Base-by-base conservation (phyloP, 2,329 filamentous ascomycete genomes). In the Peltaster fructicola region DNA sequence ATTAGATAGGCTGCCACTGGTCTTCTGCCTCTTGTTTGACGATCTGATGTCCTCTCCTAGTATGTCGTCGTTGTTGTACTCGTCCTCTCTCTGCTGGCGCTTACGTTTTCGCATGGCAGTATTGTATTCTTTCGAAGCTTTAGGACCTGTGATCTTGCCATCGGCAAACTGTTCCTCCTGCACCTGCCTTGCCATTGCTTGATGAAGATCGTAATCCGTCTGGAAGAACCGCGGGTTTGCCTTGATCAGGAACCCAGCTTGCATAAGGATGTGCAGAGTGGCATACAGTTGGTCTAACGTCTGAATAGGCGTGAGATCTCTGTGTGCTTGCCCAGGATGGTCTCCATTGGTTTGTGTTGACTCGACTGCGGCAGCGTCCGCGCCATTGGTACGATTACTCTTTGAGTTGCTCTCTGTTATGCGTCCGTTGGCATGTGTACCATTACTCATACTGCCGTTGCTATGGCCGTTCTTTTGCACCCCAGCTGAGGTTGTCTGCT, bases 221-320 rank as follows among this genome's bases (percentile, higher is more conserved):
- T 57, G 51, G 29, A 60, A 63, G 10, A 58, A 50, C 10, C 44
- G 43, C 14, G 47, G 42, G 36, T 48, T 48, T 13, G 81, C 66
- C 5, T 69, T 69, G 35, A 75, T 67, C 23, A 88, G 47, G 32
- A 81, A 65, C 24, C 78, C 76, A 15, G 64, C 59, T 26, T 68
- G 59, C 20, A 84, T 63, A 17, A 70, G 47, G 8, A 48, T 43
- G 16, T 53, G 46, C 18, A 68, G 47, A 18, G 57, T 51, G 8
- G 36, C 35, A 33, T 59, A 52, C 3, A 60, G 47, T 26, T 59
- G 48, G 10, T 46, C 47, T 8, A 48, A 17, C 18, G 19, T 30
- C 15, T 23, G 14, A 6, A 30, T 30, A 10, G 19, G 5, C 3
- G 10, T 12, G 8, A 6, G 10, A 8, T 20, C 19, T 7, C 7